Percentiles rank a stretch among this genome's conserved stretches.
Evolutionary conservation across 768 basidiomycete genomes (phyloP).

Genomic region (Hypholoma fasciculare): DNA sequence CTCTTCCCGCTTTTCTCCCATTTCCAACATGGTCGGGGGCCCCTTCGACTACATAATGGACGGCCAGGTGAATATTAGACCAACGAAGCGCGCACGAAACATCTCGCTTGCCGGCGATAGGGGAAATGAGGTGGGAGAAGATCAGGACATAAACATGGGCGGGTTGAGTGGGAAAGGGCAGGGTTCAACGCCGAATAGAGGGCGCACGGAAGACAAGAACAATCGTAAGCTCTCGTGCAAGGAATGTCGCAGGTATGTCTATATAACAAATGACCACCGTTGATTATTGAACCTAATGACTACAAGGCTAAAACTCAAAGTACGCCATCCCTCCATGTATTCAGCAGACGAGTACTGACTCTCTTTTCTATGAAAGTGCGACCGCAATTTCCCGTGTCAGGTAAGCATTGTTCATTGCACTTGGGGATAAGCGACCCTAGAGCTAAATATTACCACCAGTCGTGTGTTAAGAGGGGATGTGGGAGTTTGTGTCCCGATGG

Average conservation of each 20-base stretch:
- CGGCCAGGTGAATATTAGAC: conserved; percentile 17
- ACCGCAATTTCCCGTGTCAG: conserved; percentile 66
- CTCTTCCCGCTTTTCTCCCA: neutral
- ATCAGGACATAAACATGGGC: conserved; percentile 8
- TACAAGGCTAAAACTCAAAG: conserved; percentile 50
- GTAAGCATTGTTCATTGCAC: conserved; percentile 21
- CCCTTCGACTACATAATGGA: conserved; percentile 17
- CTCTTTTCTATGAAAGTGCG: conserved; percentile 40
- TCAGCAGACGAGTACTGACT: neutral
- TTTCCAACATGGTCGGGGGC: conserved; percentile 24
- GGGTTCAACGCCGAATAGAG: neutral
- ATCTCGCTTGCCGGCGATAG: conserved; percentile 17
- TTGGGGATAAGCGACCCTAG: neutral
- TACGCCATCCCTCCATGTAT: conserved; percentile 8
- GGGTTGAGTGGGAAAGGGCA: neutral
- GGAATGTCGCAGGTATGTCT: conserved; percentile 45
- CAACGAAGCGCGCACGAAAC: conserved; percentile 33
- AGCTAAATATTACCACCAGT: conserved; percentile 29
- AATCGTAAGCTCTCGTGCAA: conserved; percentile 49
- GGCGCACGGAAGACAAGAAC: conserved; percentile 39
- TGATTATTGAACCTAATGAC: too few species aligned
- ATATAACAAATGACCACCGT: too few species aligned
- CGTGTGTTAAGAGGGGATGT: conserved; percentile 66
- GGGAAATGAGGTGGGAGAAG: conserved; percentile 8
- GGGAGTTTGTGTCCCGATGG: conserved; percentile 64